Percentiles rank a stretch among this genome's conserved stretches.
Conservation (phyloP, 768 basidiomycete genomes). For the Sarcodon aspratus region DNA sequence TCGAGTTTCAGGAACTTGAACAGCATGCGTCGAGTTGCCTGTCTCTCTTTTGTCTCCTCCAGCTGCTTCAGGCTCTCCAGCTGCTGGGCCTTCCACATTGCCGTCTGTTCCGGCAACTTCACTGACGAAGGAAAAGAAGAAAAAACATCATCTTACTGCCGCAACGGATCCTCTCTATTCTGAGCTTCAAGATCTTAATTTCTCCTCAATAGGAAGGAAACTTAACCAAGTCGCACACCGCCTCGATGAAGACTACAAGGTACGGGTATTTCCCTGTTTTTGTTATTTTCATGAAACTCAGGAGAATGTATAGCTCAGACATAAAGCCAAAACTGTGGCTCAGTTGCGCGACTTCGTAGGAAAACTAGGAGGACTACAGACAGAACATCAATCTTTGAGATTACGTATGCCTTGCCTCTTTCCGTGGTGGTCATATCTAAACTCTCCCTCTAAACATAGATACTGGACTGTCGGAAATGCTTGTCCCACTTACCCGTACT, state of each 20-base stretch:
- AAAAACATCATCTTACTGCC: constrained; percentile 80
- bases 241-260: constrained; percentile 90
- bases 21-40: constrained; percentile 77
- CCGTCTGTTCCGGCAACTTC: constrained; percentile 28
- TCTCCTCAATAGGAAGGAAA: constrained; percentile 75
- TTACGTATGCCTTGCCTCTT: constrained; percentile 54
- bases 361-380: constrained; percentile 84
- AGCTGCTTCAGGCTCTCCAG: constrained; percentile 19
- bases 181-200: constrained; percentile 86
- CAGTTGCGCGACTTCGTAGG: constrained; percentile 94
- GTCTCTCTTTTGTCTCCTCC: constrained; percentile 55
- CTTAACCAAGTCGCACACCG: constrained; percentile 74
- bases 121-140: constrained; percentile 70
- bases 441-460: constrained; percentile 35
- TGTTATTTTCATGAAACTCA: not conserved
- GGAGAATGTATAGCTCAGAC: constrained; percentile 42
- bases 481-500: constrained; percentile 75
- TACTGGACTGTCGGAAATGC: constrained; percentile 86
- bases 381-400: constrained; percentile 80
- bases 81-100: constrained; percentile 16
- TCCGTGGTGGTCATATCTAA: constrained; percentile 3
- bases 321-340: constrained; percentile 82
- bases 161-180: constrained; percentile 68
- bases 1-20: constrained; percentile 3
- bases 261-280: constrained; percentile 14